Evolutionary conservation across 768 basidiomycete species (phyloP).

Genomic region (Lepiota venenata): DNA sequence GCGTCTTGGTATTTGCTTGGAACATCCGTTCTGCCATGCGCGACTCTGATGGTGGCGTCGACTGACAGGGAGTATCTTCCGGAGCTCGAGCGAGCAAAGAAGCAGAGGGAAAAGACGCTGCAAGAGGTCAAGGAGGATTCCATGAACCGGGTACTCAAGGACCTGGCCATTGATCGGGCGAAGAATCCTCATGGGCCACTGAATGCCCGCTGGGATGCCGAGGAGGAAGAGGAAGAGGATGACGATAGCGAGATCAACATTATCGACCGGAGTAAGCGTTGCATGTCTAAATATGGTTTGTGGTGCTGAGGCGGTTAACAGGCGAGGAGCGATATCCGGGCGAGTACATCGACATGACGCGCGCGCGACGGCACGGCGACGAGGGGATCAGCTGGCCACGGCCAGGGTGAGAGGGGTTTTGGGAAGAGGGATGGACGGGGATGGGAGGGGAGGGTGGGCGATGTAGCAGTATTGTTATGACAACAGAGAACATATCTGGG

Average conservation of each 20-base stretch:
- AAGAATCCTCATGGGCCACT: conserved; percentile 55
- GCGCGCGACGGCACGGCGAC: conserved; percentile 48
- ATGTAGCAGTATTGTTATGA: conserved; percentile 1
- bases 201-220: conserved; percentile 61
- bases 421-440: not conserved
- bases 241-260: conserved; percentile 52
- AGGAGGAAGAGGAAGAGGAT: conserved; percentile 54
- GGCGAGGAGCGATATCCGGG: conserved; percentile 71
- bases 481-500: not conserved
- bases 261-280: conserved; percentile 65
- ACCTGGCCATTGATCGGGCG: conserved; percentile 71
- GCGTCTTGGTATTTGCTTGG: conserved; percentile 20
- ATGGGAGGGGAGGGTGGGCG: not conserved
- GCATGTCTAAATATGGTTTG: conserved; percentile 1
- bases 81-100: conserved; percentile 73
- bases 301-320: conserved; percentile 22
- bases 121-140: conserved; percentile 72
- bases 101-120: conserved; percentile 59
- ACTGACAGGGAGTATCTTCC: conserved; percentile 81
- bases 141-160: conserved; percentile 72
- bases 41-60: conserved; percentile 1
- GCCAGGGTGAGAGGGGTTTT: conserved; percentile 47
- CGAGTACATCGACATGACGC: conserved; percentile 73
- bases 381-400: conserved; percentile 71
- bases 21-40: not conserved